A percentile compares a stretch with the other conserved stretches of the same genome.
Evolutionary conservation across 345 rosid genomes (phyloP).

Genomic region (Salix koriyanagi): DNA sequence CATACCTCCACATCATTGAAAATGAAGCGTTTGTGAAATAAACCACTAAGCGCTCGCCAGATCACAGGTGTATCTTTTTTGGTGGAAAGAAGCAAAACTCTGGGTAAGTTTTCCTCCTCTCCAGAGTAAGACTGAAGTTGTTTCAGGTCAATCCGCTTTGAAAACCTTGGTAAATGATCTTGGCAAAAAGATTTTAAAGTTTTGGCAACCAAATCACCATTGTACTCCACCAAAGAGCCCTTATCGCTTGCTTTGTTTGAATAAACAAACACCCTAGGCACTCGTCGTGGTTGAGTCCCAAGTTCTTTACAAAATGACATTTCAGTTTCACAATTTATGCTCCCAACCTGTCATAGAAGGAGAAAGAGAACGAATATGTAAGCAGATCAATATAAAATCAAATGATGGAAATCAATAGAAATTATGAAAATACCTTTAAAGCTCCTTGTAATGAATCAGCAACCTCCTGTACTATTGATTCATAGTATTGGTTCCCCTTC

Average conservation of each 20-base stretch:
- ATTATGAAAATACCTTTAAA: slow-evolving; percentile 46
- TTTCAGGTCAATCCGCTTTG: slow-evolving; percentile 51
- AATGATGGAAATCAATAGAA: neutral
- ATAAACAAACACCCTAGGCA: slow-evolving; percentile 64
- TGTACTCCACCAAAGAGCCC: slow-evolving; percentile 71
- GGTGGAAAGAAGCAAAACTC: slow-evolving; percentile 76
- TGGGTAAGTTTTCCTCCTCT: slow-evolving; percentile 35
- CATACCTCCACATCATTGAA: slow-evolving; percentile 70
- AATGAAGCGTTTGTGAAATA: slow-evolving; percentile 52
- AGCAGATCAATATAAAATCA: neutral
- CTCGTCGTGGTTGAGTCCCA: slow-evolving; percentile 42
- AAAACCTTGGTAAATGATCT: slow-evolving; percentile 72
- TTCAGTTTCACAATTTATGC: slow-evolving; percentile 72
- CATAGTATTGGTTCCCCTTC: slow-evolving; percentile 48
- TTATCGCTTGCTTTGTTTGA: slow-evolving; percentile 47
- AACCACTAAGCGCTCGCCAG: slow-evolving; percentile 90
- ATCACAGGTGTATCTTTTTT: slow-evolving; percentile 76
- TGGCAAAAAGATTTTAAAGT: slow-evolving; percentile 66
- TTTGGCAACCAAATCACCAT: slow-evolving; percentile 51
- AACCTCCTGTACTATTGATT: slow-evolving; percentile 59
- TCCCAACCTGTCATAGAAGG: slow-evolving; percentile 51
- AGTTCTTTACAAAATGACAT: slow-evolving; percentile 66
- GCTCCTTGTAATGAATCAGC: slow-evolving; percentile 69
- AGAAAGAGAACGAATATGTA: slow-evolving; percentile 3
- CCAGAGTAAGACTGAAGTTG: slow-evolving; percentile 32